Evolutionary conservation across 495 filamentous ascomycete genomes (phyloP), one percentile per base, ranked within the genome.

Genomic region (Cladorrhinum samala): DNA sequence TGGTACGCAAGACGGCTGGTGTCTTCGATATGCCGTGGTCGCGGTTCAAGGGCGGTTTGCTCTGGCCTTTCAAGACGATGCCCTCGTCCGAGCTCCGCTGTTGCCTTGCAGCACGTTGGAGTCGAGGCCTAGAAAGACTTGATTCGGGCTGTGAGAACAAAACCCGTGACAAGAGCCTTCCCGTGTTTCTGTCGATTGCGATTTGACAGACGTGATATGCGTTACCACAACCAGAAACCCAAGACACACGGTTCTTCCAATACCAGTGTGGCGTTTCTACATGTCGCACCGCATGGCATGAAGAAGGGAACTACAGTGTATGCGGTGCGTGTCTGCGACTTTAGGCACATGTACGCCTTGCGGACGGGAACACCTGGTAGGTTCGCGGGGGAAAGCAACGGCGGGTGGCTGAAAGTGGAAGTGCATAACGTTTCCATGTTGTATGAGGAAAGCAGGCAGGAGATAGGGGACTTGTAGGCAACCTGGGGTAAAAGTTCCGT

Each of bases 331-430:
- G n/a, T n/a, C 18, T 46, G 25, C 40, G 27, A 47, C 7, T 38
- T 42, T 19, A 40, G 30, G 40, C 37, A 46, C 46, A 46, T 21
- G 20, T 30, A 18, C 18, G n/a, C 45, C 44, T 44, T 25, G 19
- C 23, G 20, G 38, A 38, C 30, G 47, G 46, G 30, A 50, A 50
- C 18, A 27, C 20, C 41, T 20, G 42, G 45, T 47, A n/a, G n/a
- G 38, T 54, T 57, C 57, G 58, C 58, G 58, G 58, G 58, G 58
- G 54, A 56, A 54, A 13, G 27, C 16, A 49, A 37, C 49, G 25
- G 46, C 57, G 57, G 57, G 37, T 57, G 54, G 42, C 49, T 58
- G 23, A 54, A 56, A 58, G 52, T 45, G 54, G 57, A 55, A 51
- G 39, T 54, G 55, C 52, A 60, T 55, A 16, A 45, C 38, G 18